Evolutionary conservation across 1,139 yeast species (phyloP).

Genomic region (Meyerozyma sp.): DNA sequence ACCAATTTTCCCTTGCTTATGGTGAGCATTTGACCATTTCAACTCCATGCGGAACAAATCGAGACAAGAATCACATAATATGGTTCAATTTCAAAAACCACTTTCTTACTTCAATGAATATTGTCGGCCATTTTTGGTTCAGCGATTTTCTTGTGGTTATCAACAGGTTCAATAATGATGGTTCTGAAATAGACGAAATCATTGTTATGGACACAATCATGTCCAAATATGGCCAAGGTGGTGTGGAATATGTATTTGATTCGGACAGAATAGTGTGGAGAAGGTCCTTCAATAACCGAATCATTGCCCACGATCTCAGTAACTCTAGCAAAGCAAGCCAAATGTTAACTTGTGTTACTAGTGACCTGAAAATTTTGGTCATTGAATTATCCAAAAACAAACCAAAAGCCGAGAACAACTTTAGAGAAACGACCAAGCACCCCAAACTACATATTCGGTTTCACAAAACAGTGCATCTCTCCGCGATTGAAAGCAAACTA

Average conservation of each 20-base stretch:
- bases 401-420: neutral
- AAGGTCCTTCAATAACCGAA: conserved; percentile 27
- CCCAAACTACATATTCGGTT: conserved; percentile 29
- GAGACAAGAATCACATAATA: conserved; percentile 27
- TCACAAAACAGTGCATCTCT: conserved; percentile 31
- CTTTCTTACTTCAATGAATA: conserved; percentile 28
- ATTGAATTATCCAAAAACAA: conserved; percentile 20
- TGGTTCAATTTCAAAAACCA: conserved; percentile 39
- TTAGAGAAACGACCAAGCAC: conserved; percentile 7
- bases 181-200: conserved; percentile 29
- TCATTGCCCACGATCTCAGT: conserved; percentile 20
- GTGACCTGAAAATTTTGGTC: conserved; percentile 25
- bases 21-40: conserved; percentile 31
- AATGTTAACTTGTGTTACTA: conserved; percentile 26
- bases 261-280: conserved; percentile 40
- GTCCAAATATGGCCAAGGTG: conserved; percentile 34
- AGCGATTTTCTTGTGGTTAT: conserved; percentile 29
- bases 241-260: conserved; percentile 29
- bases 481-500: conserved; percentile 24
- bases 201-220: conserved; percentile 29
- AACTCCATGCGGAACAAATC: conserved; percentile 26
- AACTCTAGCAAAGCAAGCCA: conserved; percentile 8
- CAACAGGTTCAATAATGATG: conserved; percentile 23
- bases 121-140: conserved; percentile 33
- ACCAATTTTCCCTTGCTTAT: conserved; percentile 29